Evolutionary conservation across 768 basidiomycete species (phyloP).

Genomic region (Psilocybe azurescens): DNA sequence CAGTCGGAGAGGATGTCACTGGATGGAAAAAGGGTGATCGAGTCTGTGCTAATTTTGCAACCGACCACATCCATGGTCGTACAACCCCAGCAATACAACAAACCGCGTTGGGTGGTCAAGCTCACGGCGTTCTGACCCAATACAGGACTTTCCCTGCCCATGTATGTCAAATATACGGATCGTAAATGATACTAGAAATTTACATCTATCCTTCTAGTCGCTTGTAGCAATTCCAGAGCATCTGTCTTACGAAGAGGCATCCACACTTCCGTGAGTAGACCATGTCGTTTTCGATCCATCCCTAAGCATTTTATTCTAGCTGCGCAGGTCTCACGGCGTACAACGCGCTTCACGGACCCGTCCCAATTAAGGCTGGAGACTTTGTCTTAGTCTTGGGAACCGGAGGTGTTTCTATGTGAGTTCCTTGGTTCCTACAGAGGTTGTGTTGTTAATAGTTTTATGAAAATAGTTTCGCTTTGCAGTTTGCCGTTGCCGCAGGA

Average conservation of each 20-base stretch:
- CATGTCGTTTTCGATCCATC: background rate
- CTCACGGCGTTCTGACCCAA: slow-evolving; percentile 59
- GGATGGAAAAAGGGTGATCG: slow-evolving; percentile 61
- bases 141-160: slow-evolving; percentile 49
- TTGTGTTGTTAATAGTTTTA: background rate
- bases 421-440: background rate
- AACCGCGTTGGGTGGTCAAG: slow-evolving; percentile 49
- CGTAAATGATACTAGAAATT: background rate
- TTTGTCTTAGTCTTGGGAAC: slow-evolving; percentile 64
- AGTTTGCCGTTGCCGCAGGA: slow-evolving; percentile 66
- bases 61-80: slow-evolving; percentile 54
- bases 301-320: slow-evolving; percentile 22
- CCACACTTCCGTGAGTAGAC: slow-evolving; percentile 58
- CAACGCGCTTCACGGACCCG: slow-evolving; percentile 56
- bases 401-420: slow-evolving; percentile 61
- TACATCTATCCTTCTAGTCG: slow-evolving; percentile 34
- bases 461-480: slow-evolving; percentile 51
- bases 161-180: slow-evolving; percentile 15
- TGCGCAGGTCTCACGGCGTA: slow-evolving; percentile 71
- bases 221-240: slow-evolving; percentile 60
- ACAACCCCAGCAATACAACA: slow-evolving; percentile 33
- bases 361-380: slow-evolving; percentile 62
- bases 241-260: slow-evolving; percentile 66
- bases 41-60: slow-evolving; percentile 58
- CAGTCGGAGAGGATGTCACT: slow-evolving; percentile 47